phyloP scores from a whole-genome alignment of 2,329 filamentous ascomycete species.

The Trichoderma sp. region DNA sequence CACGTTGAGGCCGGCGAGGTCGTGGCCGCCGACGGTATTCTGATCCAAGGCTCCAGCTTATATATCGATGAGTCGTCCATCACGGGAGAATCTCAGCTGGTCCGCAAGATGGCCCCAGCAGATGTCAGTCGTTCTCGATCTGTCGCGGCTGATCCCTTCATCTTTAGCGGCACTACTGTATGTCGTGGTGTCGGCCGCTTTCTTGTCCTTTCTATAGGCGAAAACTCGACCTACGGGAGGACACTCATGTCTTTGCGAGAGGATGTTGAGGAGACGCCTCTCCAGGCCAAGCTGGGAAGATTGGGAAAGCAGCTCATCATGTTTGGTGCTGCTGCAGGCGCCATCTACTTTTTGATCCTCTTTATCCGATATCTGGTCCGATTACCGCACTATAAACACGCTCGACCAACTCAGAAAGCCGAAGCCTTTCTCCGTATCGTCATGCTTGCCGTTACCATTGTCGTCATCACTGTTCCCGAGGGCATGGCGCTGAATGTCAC shows the following conservation, averaged over 20 bases:
- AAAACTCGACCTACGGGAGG: constrained; percentile 72
- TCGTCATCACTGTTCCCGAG: constrained; percentile 60
- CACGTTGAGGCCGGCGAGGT: constrained; percentile 70
- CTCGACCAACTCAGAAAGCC: constrained; percentile 47
- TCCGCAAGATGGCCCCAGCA: constrained; percentile 60
- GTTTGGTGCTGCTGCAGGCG: constrained; percentile 40
- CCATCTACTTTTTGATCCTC: constrained; percentile 41
- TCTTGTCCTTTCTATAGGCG: constrained; percentile 69
- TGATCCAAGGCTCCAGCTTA: constrained; percentile 52
- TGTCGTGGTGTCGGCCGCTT: constrained; percentile 73
- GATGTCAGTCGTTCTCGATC: constrained; percentile 58
- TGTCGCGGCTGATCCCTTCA: constrained; percentile 65
- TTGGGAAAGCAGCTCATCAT: constrained; percentile 70
- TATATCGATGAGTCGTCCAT: constrained; percentile 73
- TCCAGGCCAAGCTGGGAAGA: constrained; percentile 74
- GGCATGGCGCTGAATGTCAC: constrained; percentile 60
- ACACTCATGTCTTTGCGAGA: constrained; percentile 76
- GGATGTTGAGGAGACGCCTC: constrained; percentile 71
- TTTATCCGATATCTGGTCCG: constrained; percentile 40
- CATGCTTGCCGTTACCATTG: constrained; percentile 56
- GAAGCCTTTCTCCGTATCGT: constrained; percentile 57
- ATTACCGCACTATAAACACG: constrained; percentile 33
- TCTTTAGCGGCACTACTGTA: constrained; percentile 75
- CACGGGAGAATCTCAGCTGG: constrained; percentile 70
- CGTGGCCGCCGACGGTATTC: constrained; percentile 66